Evolutionary conservation across 441 rosid species (phyloP).

Genomic region (Populus tomentosa): DNA sequence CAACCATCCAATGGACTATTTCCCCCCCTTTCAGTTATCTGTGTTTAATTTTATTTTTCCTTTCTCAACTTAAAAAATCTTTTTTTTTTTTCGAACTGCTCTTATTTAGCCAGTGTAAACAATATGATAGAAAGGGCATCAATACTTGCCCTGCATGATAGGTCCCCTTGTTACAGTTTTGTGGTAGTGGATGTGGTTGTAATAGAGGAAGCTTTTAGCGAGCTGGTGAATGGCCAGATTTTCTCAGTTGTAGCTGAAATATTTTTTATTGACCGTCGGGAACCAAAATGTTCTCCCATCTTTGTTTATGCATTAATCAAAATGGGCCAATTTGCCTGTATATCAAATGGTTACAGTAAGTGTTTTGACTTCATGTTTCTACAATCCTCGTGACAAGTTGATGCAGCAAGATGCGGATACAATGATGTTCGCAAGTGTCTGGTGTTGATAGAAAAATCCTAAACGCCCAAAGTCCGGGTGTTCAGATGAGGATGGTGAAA

Average conservation of each 20-base stretch:
- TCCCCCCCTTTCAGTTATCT: conserved; percentile 2
- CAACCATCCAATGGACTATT: not conserved
- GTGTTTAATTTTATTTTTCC: conserved; percentile 9
- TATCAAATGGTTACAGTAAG: too few relatives aligned
- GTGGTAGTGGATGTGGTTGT: conserved; percentile 33
- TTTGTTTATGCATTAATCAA: not conserved
- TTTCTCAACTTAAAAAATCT: not conserved
- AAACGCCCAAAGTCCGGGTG: not conserved
- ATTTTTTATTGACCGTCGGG: conserved; percentile 29
- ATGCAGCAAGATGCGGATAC: too few relatives aligned
- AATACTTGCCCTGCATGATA: conserved; percentile 29
- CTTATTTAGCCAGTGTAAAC: conserved; percentile 15
- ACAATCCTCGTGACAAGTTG: too few relatives aligned
- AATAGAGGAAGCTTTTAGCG: conserved; percentile 20
- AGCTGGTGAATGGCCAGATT: conserved; percentile 23
- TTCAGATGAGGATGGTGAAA: not conserved
- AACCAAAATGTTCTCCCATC: conserved; percentile 18
- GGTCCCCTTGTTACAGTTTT: conserved; percentile 28
- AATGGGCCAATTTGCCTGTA: too few relatives aligned
- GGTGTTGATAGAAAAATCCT: not conserved
- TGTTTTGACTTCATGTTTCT: too few relatives aligned
- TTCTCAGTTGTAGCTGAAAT: conserved; percentile 24
- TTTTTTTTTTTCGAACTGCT: not conserved
- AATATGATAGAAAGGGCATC: conserved; percentile 28
- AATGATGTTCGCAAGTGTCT: not conserved